These are phyloP conservation scores for Mariannaea elegans DNA, from an alignment of 2,329 filamentous ascomycete genomes.

Conservation along the genomic window DNA sequence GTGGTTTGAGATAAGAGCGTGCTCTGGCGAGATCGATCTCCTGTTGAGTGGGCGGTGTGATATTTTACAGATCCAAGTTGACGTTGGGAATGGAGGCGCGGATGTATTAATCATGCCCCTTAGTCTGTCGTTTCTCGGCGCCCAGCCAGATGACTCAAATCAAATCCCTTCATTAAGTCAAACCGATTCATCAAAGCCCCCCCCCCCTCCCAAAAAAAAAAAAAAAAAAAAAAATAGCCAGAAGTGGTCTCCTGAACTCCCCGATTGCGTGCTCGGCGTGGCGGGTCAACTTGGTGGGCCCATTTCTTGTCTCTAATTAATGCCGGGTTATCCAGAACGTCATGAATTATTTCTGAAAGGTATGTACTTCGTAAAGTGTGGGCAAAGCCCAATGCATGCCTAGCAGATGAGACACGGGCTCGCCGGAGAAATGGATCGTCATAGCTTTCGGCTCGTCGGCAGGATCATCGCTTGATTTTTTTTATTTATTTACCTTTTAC, in stretches of 20 bases:
- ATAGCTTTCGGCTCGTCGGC: conserved; percentile 14
- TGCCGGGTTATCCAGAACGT: conserved; percentile 15
- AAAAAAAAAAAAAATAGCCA: neutral
- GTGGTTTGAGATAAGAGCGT: neutral
- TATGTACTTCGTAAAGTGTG: too few species aligned
- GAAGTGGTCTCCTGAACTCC: neutral
- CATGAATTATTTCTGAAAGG: neutral
- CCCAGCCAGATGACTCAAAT: conserved; percentile 1
- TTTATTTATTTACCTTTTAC: neutral
- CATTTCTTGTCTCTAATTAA: neutral
- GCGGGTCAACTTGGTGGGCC: neutral
- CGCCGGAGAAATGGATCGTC: neutral
- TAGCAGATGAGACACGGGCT: neutral
- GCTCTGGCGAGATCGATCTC: neutral
- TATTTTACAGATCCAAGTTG: neutral
- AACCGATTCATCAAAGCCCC: too few species aligned
- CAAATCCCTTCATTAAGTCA: too few species aligned
- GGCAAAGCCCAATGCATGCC: neutral
- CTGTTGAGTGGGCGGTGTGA: too few species aligned
- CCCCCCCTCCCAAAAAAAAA: neutral
- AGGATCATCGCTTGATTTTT: neutral
- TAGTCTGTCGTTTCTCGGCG: neutral
- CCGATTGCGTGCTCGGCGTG: conserved; percentile 15
- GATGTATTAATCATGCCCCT: neutral
- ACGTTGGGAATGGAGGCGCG: neutral